Percentiles rank a stretch among this genome's conserved stretches.
These are phyloP conservation scores for Alternaria tenuissima DNA, from an alignment of 2,329 filamentous ascomycete species.

Conservation along the genomic window DNA sequence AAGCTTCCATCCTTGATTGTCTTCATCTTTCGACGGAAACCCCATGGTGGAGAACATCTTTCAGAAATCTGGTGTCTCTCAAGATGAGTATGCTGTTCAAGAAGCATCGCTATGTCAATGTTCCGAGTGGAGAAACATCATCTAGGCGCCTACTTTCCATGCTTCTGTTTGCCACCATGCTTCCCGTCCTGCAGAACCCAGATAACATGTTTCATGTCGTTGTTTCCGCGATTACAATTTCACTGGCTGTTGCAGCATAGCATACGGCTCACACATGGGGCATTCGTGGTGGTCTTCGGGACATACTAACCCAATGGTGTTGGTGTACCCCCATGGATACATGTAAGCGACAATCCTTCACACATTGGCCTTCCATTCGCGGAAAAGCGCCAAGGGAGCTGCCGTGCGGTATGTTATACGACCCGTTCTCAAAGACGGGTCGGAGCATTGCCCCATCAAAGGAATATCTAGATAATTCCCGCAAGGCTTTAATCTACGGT, in stretches of 20 bases:
- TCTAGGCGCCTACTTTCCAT: not conserved
- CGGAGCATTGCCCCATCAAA: not conserved
- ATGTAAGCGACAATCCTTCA: not conserved
- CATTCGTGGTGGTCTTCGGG: not conserved
- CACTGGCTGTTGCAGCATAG: not conserved
- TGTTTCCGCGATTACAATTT: not conserved
- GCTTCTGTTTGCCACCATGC: not conserved
- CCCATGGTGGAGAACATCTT: not conserved
- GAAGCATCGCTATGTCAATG: not conserved
- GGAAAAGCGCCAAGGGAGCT: not conserved
- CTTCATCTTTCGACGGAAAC: not conserved
- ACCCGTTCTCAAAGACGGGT: not conserved
- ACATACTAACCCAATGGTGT: not conserved
- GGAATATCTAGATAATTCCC: not conserved
- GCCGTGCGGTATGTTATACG: not conserved
- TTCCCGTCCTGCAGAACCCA: not conserved
- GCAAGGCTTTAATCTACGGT: not conserved
- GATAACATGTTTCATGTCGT: not conserved
- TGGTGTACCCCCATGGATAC: not conserved
- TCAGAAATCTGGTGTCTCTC: not conserved
- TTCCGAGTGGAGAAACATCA: not conserved
- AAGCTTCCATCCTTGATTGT: not conserved
- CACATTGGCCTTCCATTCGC: not conserved
- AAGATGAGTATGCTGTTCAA: not conserved
- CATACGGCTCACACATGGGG: not conserved